Conservation (phyloP, 2,329 filamentous ascomycete species). For the Arthrinium phaeospermum region DNA sequence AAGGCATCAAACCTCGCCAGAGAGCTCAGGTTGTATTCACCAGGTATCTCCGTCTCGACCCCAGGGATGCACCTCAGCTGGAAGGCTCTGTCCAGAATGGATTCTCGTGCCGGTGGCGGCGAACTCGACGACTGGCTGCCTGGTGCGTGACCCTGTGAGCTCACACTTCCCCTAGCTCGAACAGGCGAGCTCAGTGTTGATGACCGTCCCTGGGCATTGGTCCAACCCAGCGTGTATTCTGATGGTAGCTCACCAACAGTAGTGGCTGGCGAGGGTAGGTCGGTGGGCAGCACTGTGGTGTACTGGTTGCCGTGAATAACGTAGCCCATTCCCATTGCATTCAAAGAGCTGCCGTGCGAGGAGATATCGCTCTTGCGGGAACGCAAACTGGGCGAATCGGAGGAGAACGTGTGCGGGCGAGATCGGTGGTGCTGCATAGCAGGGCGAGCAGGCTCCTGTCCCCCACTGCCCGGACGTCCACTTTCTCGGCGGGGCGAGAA, state of each 20-base stretch:
- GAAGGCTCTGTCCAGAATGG: constrained; percentile 71
- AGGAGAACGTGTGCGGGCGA: constrained; percentile 57
- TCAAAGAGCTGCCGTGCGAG: constrained; percentile 58
- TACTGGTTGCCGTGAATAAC: constrained; percentile 53
- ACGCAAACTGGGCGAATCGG: constrained; percentile 64
- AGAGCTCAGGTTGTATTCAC: constrained; percentile 68
- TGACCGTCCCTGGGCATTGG: constrained; percentile 62
- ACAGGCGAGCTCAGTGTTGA: constrained; percentile 64
- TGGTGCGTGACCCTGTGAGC: constrained; percentile 51
- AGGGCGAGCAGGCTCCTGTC: constrained; percentile 38
- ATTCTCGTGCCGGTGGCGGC: constrained; percentile 63
- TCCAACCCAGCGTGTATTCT: constrained; percentile 67
- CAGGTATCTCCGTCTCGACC: constrained; percentile 57
- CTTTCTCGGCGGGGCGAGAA: constrained; percentile 51
- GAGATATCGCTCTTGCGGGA: constrained; percentile 66
- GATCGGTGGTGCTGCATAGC: constrained; percentile 55
- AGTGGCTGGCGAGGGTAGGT: constrained; percentile 62
- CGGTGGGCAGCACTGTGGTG: constrained; percentile 56
- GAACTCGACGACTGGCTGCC: constrained; percentile 51
- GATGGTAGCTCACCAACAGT: constrained; percentile 58
- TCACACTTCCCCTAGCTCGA: constrained; percentile 59
- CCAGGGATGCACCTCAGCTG: constrained; percentile 68
- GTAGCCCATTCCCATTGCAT: constrained; percentile 46
- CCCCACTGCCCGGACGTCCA: constrained; percentile 52
- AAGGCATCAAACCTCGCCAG: constrained; percentile 69